Evolutionary conservation across 1,284 basidiomycete species (phyloP), one percentile per base, ranked within the genome.

Genomic region (Tilletia horrida): DNA sequence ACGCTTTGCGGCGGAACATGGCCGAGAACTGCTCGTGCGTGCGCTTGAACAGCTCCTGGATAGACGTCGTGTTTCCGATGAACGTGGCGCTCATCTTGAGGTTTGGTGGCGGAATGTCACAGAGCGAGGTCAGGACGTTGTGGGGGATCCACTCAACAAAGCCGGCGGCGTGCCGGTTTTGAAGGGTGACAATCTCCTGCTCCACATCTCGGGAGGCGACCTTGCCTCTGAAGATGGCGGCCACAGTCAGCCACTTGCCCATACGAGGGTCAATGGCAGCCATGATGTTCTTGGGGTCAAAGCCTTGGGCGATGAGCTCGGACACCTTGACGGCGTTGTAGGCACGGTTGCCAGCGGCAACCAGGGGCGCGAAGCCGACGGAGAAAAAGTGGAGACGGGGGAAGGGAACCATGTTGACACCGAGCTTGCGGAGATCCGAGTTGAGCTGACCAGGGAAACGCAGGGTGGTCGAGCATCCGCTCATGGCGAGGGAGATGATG

Each of bases 401-500:
- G 78, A 82, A 82, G 21, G 81, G 81, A 21, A 82, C 79, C 93
- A 97, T 93, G 89, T 97, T 97, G 83, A 97, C 94, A 73, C 93
- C 94, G 74, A 97, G 86, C 85, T 97, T 97, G 82, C 93, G 87
- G 66, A 97, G 87, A 82, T 97, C 94, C 66, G 94, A 97, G 88
- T 97, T 97, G 81, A 97, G 88, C 84, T 95, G 93, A 65, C 94
- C 95, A 81, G 94, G 94, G 92, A 98, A 97, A 69, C 92, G 92
- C 84, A 96, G 85, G 83, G 90, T 93, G 70, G 93, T 96, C 13
- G 93, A 94, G 83, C 94, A 91, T 82, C 95, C 95, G 64, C 91
- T 93, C 96, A 98, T 98, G 83, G 97, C 96, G 76, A 92, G 88
- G 35, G 93, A 95, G 66, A 98, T 93, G 72, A 98, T 89, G 83